Percentiles rank a stretch among this genome's conserved stretches.
Evolutionary conservation across 2,329 filamentous ascomycete species (phyloP).

Genomic region (Capronia epimyces): DNA sequence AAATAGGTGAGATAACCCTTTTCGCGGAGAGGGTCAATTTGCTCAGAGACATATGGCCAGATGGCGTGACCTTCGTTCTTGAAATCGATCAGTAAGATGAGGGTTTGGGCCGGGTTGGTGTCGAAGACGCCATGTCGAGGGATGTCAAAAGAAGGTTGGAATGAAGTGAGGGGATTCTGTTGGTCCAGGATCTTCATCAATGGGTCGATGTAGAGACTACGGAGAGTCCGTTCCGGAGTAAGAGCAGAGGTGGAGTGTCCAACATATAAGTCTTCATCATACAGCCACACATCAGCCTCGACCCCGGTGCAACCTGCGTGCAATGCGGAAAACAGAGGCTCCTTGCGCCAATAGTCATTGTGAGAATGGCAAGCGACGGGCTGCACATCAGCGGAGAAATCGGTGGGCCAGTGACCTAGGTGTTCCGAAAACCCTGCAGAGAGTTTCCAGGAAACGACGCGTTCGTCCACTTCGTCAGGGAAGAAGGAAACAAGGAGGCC

Average conservation of each 20-base stretch:
- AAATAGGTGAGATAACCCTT: slow-evolving; percentile 49
- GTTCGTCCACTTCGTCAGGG: slow-evolving; percentile 39
- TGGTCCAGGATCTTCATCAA: slow-evolving; percentile 46
- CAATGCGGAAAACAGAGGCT: slow-evolving; percentile 53
- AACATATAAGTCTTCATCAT: slow-evolving; percentile 50
- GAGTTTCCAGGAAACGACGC: slow-evolving; percentile 39
- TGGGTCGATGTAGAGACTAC: slow-evolving; percentile 50
- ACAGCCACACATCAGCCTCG: slow-evolving; percentile 55
- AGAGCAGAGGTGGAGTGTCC: slow-evolving; percentile 49
- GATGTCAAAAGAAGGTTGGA: slow-evolving; percentile 32
- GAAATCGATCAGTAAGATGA: slow-evolving; percentile 52
- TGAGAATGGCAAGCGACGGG: slow-evolving; percentile 53
- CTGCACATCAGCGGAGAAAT: slow-evolving; percentile 47
- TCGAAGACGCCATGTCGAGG: slow-evolving; percentile 48
- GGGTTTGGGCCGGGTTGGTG: slow-evolving; percentile 43
- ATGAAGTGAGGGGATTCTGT: slow-evolving; percentile 43
- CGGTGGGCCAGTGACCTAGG: slow-evolving; percentile 41
- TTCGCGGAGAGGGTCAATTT: slow-evolving; percentile 46
- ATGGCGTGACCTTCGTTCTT: slow-evolving; percentile 39
- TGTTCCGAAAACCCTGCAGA: slow-evolving; percentile 35
- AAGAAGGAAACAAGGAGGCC: slow-evolving; percentile 40
- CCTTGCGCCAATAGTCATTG: slow-evolving; percentile 55
- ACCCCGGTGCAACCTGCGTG: slow-evolving; percentile 51
- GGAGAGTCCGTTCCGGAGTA: slow-evolving; percentile 45
- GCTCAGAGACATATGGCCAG: slow-evolving; percentile 37